Evolutionary conservation across 768 basidiomycete genomes (phyloP), one percentile per base, ranked within the genome.

Genomic region (Multifurca ochricompacta): DNA sequence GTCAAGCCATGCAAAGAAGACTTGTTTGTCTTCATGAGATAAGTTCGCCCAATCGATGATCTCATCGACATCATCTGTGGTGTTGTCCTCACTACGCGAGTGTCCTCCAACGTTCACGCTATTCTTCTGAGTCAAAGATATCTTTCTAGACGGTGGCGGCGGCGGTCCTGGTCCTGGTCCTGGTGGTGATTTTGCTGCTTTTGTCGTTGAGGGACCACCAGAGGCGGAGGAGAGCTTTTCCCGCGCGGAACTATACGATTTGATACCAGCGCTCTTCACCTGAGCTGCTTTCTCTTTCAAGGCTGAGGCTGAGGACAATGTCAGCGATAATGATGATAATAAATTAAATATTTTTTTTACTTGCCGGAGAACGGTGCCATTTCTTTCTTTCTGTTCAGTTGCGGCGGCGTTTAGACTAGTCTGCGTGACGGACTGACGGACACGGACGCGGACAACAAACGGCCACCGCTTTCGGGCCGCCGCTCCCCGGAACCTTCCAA

Each of bases 1-100:
- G 64, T 91, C 87, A 19, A 91, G 71, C 87, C 87, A 90, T 55
- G 69, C 68, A 67, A 90, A 91, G 64, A 91, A 85, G 23, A 72
- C 78, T 28, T 78, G 70, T 64, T 87, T 90, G 63, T 91, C 86
- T 64, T 82, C 75, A 19, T 65, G 63, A 2, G 80, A 77, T 43
- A 91, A 72, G 65, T 85, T 81, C 5, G 74, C 66, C 87, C 87
- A 91, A 64, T 87, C 81, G 28, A 90, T 78, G 28, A 90, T 78
- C 36, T 35, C 50, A 5, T 55, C 62, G 46, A 56, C n/a, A 13
- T 62, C n/a, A 13, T 62, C 62, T 41, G 39, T 1, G 1, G 19
- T 36, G n/a, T n/a, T n/a, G n/a, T n/a, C n/a, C 19, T 18, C 51
- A n/a, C 11, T 14, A 16, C 23, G 39, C 30, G 11, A 31, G 5